Evolutionary conservation across 495 filamentous ascomycete genomes (phyloP).

Genomic region (Aspergillus bridgeri): DNA sequence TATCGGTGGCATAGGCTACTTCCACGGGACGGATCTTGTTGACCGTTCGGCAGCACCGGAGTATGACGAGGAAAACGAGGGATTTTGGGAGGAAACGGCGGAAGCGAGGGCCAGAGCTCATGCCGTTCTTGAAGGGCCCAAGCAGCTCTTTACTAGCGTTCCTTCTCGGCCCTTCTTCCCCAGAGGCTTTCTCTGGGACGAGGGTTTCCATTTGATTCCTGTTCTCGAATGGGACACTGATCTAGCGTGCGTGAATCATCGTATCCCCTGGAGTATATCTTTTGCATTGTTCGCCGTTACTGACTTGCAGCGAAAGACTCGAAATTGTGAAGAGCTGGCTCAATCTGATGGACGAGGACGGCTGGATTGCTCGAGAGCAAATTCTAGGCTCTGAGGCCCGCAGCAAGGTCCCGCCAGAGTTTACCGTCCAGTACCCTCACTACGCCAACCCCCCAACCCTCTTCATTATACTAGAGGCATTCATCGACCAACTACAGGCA

Average conservation of each 20-base stretch:
- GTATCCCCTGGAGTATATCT: conserved; percentile 1
- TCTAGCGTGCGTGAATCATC: conserved; percentile 55
- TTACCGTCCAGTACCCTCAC: conserved; percentile 94
- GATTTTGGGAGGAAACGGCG: conserved; percentile 91
- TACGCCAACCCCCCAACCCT: conserved; percentile 98
- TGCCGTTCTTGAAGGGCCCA: conserved; percentile 72
- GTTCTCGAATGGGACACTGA: conserved; percentile 92
- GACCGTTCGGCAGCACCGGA: conserved; percentile 87
- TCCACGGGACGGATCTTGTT: conserved; percentile 80
- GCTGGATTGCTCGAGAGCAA: conserved; percentile 96
- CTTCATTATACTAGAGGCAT: conserved; percentile 79
- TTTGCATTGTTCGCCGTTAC: background rate
- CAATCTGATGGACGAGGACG: conserved; percentile 91
- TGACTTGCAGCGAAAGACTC: conserved; percentile 40
- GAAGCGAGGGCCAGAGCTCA: conserved; percentile 64
- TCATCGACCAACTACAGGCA: conserved; percentile 68
- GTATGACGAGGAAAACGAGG: conserved; percentile 95
- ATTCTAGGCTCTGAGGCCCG: conserved; percentile 92
- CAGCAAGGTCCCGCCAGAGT: conserved; percentile 93
- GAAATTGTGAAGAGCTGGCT: conserved; percentile 96
- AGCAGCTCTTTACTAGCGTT: conserved; percentile 87
- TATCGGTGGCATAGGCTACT: conserved; percentile 92
- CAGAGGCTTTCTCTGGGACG: conserved; percentile 94
- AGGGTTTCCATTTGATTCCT: conserved; percentile 93
- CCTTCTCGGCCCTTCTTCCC: conserved; percentile 96